These are phyloP conservation scores for Coniochaeta prunicola DNA, from an alignment of 2,329 filamentous ascomycete species.

Conservation along the genomic window DNA sequence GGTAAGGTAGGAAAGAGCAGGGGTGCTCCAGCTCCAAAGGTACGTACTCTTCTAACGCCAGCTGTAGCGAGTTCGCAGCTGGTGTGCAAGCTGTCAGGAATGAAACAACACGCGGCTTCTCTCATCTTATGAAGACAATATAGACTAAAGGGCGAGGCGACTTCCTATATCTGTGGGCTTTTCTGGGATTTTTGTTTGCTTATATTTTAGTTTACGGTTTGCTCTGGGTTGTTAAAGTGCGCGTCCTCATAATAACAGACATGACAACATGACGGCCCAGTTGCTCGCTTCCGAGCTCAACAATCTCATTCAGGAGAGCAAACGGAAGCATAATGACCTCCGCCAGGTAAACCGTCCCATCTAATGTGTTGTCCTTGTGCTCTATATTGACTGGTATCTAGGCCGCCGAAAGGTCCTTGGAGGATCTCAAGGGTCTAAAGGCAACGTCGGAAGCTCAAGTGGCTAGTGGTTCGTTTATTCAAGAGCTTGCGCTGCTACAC, in stretches of 20 bases:
- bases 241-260: not conserved
- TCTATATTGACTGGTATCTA: constrained; percentile 24
- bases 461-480: constrained; percentile 52
- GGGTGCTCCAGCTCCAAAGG: not conserved
- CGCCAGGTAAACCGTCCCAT: constrained; percentile 57
- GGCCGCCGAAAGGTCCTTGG: constrained; percentile 89
- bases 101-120: not conserved
- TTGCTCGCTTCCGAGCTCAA: constrained; percentile 81
- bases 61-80: not conserved
- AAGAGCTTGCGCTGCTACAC: not conserved
- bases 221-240: constrained; percentile 9
- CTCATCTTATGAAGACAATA: not conserved
- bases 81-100: not conserved
- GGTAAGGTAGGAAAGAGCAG: not conserved
- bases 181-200: not conserved
- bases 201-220: no score
- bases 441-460: constrained; percentile 70
- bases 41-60: not conserved
- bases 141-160: not conserved
- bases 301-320: constrained; percentile 91
- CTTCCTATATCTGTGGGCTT: not conserved
- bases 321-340: constrained; percentile 86
- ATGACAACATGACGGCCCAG: constrained; percentile 75
- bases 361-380: not conserved
- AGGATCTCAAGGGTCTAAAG: constrained; percentile 74